A percentile compares a stretch with the other conserved stretches of the same genome.
These are phyloP conservation scores for Geotrichum bryndzae DNA, from an alignment of 1,139 yeast genomes.

Conservation along the genomic window DNA sequence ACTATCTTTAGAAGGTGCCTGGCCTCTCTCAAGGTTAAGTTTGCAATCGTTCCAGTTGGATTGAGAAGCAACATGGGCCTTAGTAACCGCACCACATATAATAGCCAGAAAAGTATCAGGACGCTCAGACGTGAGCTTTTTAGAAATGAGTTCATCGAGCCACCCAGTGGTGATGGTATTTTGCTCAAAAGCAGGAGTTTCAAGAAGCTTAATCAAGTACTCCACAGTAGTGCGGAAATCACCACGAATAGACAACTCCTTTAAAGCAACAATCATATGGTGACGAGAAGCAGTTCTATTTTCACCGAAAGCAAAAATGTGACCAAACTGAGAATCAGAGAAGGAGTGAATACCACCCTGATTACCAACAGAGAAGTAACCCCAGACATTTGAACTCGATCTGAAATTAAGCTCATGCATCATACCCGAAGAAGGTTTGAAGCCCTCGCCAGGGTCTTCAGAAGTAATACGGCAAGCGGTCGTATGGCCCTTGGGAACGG, in stretches of 20 bases:
- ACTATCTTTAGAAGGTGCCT: conserved; percentile 76
- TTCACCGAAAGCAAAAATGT: conserved; percentile 97
- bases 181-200: conserved; percentile 93
- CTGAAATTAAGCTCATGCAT: conserved; percentile 93
- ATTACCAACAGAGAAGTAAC: conserved; percentile 94
- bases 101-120: conserved; percentile 90
- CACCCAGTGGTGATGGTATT: conserved; percentile 97
- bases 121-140: conserved; percentile 91
- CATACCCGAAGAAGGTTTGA: conserved; percentile 96
- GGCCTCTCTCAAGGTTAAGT: conserved; percentile 83
- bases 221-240: conserved; percentile 99
- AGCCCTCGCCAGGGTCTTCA: conserved; percentile 98
- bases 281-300: conserved; percentile 96
- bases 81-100: conserved; percentile 94
- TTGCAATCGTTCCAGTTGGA: conserved; percentile 64
- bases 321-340: conserved; percentile 98
- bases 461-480: conserved; percentile 98
- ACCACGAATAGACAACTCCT: conserved; percentile 94
- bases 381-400: conserved; percentile 98
- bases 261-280: conserved; percentile 97
- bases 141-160: conserved; percentile 92
- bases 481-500: conserved; percentile 95
- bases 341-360: conserved; percentile 96
- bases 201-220: conserved; percentile 86
- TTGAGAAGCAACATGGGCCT: conserved; percentile 78